A percentile compares a stretch with the other conserved stretches of the same genome.
Evolutionary conservation across 345 rosid genomes (phyloP).

Genomic region (Mangifera indica): DNA sequence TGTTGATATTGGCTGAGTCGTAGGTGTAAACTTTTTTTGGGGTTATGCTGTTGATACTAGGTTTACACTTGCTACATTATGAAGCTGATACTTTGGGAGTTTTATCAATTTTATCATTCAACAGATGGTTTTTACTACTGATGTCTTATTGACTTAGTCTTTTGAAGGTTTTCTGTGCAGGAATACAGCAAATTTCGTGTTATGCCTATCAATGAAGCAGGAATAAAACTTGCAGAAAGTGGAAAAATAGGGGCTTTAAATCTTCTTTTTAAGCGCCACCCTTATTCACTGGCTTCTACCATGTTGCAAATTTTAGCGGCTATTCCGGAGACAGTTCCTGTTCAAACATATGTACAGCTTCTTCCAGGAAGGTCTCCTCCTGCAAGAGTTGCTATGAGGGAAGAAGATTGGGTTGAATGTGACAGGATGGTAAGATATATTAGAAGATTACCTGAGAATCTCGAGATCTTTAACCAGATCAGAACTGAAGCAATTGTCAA

Average conservation of each 20-base stretch:
- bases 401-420: constrained; percentile 98
- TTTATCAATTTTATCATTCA: not conserved
- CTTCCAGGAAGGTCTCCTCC: constrained; percentile 88
- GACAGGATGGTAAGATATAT: constrained; percentile 65
- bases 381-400: constrained; percentile 61
- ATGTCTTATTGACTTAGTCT: constrained; percentile 48
- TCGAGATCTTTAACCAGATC: constrained; percentile 43
- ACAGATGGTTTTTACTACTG: constrained; percentile 31
- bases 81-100: not conserved
- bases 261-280: constrained; percentile 93
- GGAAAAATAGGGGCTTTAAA: constrained; percentile 95
- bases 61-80: not conserved
- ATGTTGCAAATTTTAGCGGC: constrained; percentile 70
- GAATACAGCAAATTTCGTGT: constrained; percentile 79
- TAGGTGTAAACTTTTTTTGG: not conserved
- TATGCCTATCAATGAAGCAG: constrained; percentile 65
- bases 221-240: constrained; percentile 74
- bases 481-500: constrained; percentile 77
- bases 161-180: constrained; percentile 81
- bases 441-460: constrained; percentile 51
- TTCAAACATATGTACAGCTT: constrained; percentile 84
- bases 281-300: constrained; percentile 66
- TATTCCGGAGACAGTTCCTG: constrained; percentile 88
- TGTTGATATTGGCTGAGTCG: constrained; percentile 10
- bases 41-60: not conserved